Conservation (phyloP, 371 early-diverging fungal genomes). For the Mortierella polycephala region DNA sequence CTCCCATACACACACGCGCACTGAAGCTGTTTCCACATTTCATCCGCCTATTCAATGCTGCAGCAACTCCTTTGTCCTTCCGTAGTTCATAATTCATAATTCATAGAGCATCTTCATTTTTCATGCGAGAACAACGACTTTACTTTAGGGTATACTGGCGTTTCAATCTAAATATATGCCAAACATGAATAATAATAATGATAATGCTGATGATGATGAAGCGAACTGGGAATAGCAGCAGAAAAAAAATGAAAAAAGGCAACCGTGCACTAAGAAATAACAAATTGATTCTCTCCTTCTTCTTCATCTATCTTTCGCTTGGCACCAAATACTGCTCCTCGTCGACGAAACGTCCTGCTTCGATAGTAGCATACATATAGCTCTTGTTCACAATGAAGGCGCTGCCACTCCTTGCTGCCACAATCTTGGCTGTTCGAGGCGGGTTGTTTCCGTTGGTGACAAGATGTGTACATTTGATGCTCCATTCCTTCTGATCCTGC, state of each 20-base stretch:
- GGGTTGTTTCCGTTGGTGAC: constrained; percentile 39
- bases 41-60: no score
- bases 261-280: background rate
- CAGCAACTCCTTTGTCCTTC: no score
- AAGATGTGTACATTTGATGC: constrained; percentile 32
- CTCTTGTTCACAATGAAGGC: constrained; percentile 35
- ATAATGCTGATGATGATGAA: background rate
- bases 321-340: constrained; percentile 23
- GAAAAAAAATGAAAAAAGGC: background rate
- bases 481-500: constrained; percentile 29
- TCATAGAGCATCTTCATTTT: no score
- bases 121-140: no score
- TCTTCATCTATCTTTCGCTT: background rate
- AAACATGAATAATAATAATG: background rate
- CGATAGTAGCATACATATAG: constrained; percentile 22
- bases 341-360: constrained; percentile 28
- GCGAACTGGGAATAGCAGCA: background rate
- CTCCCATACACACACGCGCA: no score
- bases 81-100: no score
- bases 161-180: no score
- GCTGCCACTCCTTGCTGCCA: constrained; percentile 14
- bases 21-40: no score
- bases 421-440: constrained; percentile 35
- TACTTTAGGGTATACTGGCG: no score
- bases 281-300: background rate